Evolutionary conservation across 495 filamentous ascomycete species (phyloP), one percentile per base, ranked within the genome.

Genomic region (Penicillium lagena): DNA sequence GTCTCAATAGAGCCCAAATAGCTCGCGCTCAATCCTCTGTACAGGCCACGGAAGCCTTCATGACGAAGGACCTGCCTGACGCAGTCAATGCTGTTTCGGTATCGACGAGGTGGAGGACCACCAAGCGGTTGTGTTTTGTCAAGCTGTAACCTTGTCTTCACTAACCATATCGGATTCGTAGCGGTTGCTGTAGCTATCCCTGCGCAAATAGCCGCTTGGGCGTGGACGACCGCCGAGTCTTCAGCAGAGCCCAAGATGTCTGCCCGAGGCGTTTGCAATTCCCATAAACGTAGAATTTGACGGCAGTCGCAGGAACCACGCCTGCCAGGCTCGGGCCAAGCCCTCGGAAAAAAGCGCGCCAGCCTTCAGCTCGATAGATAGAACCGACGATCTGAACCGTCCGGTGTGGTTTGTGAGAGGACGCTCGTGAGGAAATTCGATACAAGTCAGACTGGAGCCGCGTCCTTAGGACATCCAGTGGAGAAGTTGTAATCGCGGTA

Each of bases 111-210:
- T n/a, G 22, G 22, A 22, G 22, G 22, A 22, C 76, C 77, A 8
- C 67, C 59, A 54, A 76, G 58, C 49, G 70, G 76, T 8, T 75
- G 71, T 38, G 80, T 80, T 61, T 83, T 87, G 58, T 95, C 89
- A 8, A 95, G 81, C 69, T 95, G 89, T 45, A 95, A 52, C 35
- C 89, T 77, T 17, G 89, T 95, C 71, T 95, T 95, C 42, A 95
- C 78, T 37, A 95, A 73, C 89, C 89, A 95, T 47, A 95, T 94
- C 2, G 89, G 89, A 63, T 94, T 95, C 12, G 89, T 95, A 12
- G 83, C 87, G 4, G 89, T 93, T 13, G 83, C 82, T 0, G 89
- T 95, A 13, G 81, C 79, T 31, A 95, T 71, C 28, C 89, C 89
- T 1, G 89, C 87, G 29, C 73, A 66, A 17, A 82, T 80, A 9